These are phyloP conservation scores for Meyerozyma athensensis DNA, from an alignment of 1,139 yeast species.

Conservation along the genomic window DNA sequence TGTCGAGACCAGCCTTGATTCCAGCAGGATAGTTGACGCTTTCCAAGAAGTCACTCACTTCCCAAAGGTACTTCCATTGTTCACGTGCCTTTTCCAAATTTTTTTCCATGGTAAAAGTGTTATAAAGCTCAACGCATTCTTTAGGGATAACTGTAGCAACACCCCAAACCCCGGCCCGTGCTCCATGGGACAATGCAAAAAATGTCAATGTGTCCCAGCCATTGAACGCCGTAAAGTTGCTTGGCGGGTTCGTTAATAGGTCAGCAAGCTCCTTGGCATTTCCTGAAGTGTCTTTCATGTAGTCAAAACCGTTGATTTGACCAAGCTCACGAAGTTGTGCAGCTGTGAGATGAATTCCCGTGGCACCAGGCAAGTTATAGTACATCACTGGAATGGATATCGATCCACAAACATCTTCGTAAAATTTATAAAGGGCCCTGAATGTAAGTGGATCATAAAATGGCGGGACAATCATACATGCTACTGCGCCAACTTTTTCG, in stretches of 20 bases:
- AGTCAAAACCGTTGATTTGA: constrained; percentile 13
- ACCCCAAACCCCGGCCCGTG: constrained; percentile 14
- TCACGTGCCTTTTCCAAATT: constrained; percentile 13
- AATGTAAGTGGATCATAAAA: constrained; percentile 14
- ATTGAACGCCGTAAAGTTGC: constrained; percentile 10
- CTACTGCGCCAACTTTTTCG: constrained; percentile 13
- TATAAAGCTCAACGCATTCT: constrained; percentile 13
- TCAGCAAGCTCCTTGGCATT: constrained; percentile 13
- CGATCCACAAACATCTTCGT: constrained; percentile 14
- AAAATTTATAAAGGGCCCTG: constrained; percentile 12
- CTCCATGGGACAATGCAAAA: constrained; percentile 13
- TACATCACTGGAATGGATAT: constrained; percentile 13
- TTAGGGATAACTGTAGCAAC: constrained; percentile 14
- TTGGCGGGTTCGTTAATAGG: constrained; percentile 13
- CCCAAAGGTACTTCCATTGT: constrained; percentile 15
- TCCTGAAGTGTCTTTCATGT: constrained; percentile 15
- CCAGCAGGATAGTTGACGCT: constrained; percentile 13
- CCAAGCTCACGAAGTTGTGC: constrained; percentile 11
- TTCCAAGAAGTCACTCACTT: constrained; percentile 12
- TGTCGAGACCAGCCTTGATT: constrained; percentile 14
- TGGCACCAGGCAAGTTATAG: constrained; percentile 15
- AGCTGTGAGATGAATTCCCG: constrained; percentile 14
- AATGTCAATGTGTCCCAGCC: constrained; percentile 15
- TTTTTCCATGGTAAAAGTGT: constrained; percentile 10
- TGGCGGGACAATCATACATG: constrained; percentile 16